Evolutionary conservation across 768 basidiomycete species (phyloP), one percentile per base, ranked within the genome.

Genomic region (Podaxis sp.): DNA sequence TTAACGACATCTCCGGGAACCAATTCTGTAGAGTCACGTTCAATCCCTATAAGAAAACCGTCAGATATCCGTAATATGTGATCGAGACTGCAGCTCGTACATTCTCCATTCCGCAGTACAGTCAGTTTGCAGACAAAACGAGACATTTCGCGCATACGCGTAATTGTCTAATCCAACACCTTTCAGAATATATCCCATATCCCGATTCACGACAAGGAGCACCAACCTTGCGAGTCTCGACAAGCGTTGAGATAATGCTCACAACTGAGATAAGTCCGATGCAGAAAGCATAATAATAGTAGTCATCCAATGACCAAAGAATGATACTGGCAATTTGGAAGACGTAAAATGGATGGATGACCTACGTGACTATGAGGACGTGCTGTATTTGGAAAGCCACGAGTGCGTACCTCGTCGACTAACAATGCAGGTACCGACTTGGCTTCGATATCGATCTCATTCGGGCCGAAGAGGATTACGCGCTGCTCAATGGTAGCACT

Each of bases 281-380:
- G 68, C 95, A 97, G 67, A 96, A 96, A 11, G 96, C 96, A 73
- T 98, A 98, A 70, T 98, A 98, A 67, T 90, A 94, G 70, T 98
- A 99, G 72, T 98, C 85, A 66, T 99, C 97, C 57, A 98, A 69
- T 1, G 91, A 90, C 97, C 97, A 99, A 5, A 99, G 77, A 41
- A 92, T 78, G 67, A 98, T 91, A 66, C 94, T 97, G 55, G 94
- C 94, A 66, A 98, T 88, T 81, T 99, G 97, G 71, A 99, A 99
- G 59, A 99, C 90, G 71, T 98, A 98, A 75, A 98, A 98, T 0
- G 97, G 97, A 71, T 98, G 96, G 41, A 98, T 89, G 50, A 97
- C 86, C 94, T 80, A 50, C 4, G 50, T 29, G 49, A 50, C 46
- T 51, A 60, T 40, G 37, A 64, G 41, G 60, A 25, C 64, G 49